These are phyloP conservation scores for Morella rubra DNA, from an alignment of 306 rosid genomes.

Conservation along the genomic window DNA sequence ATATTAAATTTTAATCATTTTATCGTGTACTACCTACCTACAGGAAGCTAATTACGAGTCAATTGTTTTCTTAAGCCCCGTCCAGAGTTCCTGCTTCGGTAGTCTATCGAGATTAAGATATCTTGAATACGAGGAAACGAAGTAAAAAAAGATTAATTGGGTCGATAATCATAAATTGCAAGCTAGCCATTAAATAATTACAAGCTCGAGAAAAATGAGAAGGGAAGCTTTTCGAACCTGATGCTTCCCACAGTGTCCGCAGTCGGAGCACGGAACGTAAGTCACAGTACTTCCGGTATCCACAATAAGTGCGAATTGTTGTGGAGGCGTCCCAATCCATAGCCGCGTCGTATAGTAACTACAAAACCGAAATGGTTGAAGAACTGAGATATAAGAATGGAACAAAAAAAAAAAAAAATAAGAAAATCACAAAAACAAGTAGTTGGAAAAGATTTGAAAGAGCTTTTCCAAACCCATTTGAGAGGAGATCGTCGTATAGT, in stretches of 20 bases:
- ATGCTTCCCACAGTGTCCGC: conserved; percentile 78
- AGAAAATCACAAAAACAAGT: not conserved
- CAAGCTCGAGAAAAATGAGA: not conserved
- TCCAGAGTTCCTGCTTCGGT: not conserved
- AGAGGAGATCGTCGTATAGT: conserved; percentile 89
- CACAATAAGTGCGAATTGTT: conserved; percentile 83
- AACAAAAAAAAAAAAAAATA: not conserved
- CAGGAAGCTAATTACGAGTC: not conserved
- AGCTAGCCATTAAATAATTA: not conserved
- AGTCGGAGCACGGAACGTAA: conserved; percentile 88
- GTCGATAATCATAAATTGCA: not conserved
- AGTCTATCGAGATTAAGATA: not conserved
- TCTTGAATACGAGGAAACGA: not conserved
- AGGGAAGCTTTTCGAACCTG: conserved; percentile 31
- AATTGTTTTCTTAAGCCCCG: not conserved
- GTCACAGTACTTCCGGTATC: conserved; percentile 98
- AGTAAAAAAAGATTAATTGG: not conserved
- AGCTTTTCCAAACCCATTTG: conserved; percentile 48
- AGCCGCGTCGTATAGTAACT: conserved; percentile 91
- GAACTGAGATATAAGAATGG: not conserved
- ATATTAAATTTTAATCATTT: not conserved
- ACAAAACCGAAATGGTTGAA: not conserved
- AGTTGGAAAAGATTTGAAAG: not conserved
- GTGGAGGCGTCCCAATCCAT: conserved; percentile 97
- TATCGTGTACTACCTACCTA: not conserved